Evolutionary conservation across 164 flowering plant genomes (phyloP).

Genomic region (Amborella trichopoda): DNA sequence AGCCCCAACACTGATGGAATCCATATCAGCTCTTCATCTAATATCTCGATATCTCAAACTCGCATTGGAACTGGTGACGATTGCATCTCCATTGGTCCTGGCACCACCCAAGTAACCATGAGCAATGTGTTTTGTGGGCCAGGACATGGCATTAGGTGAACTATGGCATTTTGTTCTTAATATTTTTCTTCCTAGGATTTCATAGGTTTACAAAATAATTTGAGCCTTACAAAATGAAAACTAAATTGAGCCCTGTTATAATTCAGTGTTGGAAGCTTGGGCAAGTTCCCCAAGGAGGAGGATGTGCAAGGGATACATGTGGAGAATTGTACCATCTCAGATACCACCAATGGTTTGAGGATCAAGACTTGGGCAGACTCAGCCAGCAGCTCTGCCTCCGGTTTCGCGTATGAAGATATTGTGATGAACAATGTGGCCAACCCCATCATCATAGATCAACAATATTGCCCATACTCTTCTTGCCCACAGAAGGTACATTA

Average conservation of each 20-base stretch:
- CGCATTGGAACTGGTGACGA: constrained; percentile 91
- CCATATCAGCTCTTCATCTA: constrained; percentile 68
- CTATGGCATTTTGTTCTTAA: too few relatives aligned
- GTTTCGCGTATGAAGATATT: constrained; percentile 18
- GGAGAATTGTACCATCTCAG: constrained; percentile 19
- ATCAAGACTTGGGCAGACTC: constrained; percentile 22
- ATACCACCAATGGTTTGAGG: constrained; percentile 27
- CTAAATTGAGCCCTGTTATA: too few relatives aligned
- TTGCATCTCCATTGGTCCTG: constrained; percentile 29
- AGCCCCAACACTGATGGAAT: constrained; percentile 99
- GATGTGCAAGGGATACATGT: constrained; percentile 18
- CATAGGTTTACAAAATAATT: too few relatives aligned
- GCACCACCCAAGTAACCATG: constrained; percentile 14
- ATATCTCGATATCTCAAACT: constrained; percentile 54
- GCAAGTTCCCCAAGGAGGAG: constrained; percentile 19
- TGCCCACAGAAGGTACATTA: constrained; percentile 13
- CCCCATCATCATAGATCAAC: constrained; percentile 33
- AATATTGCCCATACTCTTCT: constrained; percentile 16
- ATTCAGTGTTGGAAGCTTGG: constrained; percentile 36
- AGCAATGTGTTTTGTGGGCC: constrained; percentile 28
- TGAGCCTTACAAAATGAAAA: too few relatives aligned
- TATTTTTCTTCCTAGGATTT: too few relatives aligned
- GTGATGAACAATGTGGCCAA: constrained; percentile 18
- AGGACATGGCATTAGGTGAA: constrained; percentile 37
- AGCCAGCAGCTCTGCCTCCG: constrained; percentile 16